Base-by-base conservation (phyloP, 73 alveolate species). In the Effrenium voratum region DNA sequence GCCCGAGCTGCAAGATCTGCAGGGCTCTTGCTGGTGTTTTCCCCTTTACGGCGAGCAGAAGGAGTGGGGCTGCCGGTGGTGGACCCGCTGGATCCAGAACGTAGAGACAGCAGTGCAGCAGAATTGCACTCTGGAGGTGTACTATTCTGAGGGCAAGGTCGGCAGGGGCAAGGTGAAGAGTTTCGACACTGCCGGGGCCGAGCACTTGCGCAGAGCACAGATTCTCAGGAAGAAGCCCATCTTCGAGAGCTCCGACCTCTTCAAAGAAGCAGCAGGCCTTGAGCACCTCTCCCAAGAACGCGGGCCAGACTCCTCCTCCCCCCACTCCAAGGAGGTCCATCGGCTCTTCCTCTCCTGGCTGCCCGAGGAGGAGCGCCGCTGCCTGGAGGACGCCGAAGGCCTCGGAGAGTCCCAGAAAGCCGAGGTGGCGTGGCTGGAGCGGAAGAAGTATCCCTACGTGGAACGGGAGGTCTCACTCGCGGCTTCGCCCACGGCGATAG, bases 61-160 rank as follows among this genome's bases (percentile, higher is more conserved):
- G 32, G 19, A 8, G 77, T 63, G 77, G 77, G 77, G 77, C 26
- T 63, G 77, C 77, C 77, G 77, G 41, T 63, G 77, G 77, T 63
- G 77, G 77, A 30, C 77, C 43, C 44, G 44, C 26, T 19, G 44
- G 77, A 19, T 63, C 32, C 41, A 0, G 43, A 63, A 63, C 77
- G 32, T 63, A 30, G 77, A 63, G 43, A 0, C 0, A 34, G 77
- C 77, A 28, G 77, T 63, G 41, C 19, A 63, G 77, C 77, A 63
- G 8, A 40, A 40, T 63, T 34, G 41, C 5, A 63, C 77, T 40
- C 44, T 63, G 43, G 77, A 63, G 32, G 77, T 10, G 77, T 63
- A 63, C 38, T 28, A 16, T 2, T 63, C 32, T 16, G 12, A 63
- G 41, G 32, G 32, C 41, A 63, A 30, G 77, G 77, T 6, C 32